Base-by-base conservation (phyloP, 208 protist species). In the Crithidia bombi region DNA sequence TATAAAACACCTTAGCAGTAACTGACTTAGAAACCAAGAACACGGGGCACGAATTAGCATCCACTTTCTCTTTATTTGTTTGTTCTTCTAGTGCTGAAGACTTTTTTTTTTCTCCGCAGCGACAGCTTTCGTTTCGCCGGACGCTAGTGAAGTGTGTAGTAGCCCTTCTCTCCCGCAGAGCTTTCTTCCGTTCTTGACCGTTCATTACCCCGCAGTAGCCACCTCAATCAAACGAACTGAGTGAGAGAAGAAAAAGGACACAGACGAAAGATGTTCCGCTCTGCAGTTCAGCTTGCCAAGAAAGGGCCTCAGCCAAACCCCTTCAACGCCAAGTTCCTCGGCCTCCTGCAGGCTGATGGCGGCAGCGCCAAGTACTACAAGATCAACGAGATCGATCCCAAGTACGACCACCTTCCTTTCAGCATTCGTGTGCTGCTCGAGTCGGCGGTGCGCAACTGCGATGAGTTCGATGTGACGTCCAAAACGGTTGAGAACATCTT, bases 341-440 rank as follows among this genome's bases (percentile, higher is more conserved):
- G 76, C 39, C 82, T 85, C 38, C 33, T 96, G 44, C 59, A 55
- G 25, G 81, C 75, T 35, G 88, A 91, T 49, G 81, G 81, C 52
- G 73, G 54, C 36, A 54, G 77, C 50, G 79, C 88, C 21, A 70
- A 82, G 63, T 96, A 92, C 82, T 96, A 90, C 76, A 89, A 92
- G 64, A 83, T 96, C 64, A 87, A 89, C 65, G 84, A 96, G 70
- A 92, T 96, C 51, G 85, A 93, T 63, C 7, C 77, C 39, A 87
- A 83, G 73, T 94, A 93, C 72, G 70, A 93, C 38, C 76, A 76
- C 58, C 82, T 99, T 14, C 98, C 98, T 36, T 98, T 96, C 81
- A 98, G 92, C 58, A 95, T 99, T 73, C 91, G 97, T 68, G 94
- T 99, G 28, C 82, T 99, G 41, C 87, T 99, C 35, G 98, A 99